Percentiles rank a stretch among this genome's conserved stretches.
Conservation (phyloP, 176 grass and related monocot species). For the Chrysopogon serrulatus region DNA sequence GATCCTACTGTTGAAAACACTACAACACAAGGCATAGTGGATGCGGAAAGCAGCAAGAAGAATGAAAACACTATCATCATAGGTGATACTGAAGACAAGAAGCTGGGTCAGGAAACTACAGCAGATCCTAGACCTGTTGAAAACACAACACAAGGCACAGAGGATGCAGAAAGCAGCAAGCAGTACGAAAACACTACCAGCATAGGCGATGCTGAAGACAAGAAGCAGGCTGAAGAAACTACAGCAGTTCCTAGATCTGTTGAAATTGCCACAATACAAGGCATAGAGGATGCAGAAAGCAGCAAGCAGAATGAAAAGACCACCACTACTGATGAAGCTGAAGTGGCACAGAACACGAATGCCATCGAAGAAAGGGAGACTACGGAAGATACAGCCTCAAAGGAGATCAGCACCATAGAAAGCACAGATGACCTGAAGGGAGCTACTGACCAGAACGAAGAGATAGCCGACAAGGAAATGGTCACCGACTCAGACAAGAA, state of each 20-base stretch:
- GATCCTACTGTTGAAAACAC: not conserved
- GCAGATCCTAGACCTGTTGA: not conserved
- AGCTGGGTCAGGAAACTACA: not conserved
- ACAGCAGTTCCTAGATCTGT: not conserved
- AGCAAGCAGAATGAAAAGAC: not conserved
- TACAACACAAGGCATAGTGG: not conserved
- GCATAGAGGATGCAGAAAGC: not conserved
- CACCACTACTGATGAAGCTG: not conserved
- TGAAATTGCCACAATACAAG: not conserved
- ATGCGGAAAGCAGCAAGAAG: not conserved
- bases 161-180: not conserved
- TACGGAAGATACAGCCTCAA: not conserved
- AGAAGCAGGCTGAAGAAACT: not conserved
- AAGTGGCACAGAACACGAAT: not conserved
- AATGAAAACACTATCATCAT: not conserved
- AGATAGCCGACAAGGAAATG: slow-evolving; percentile 39
- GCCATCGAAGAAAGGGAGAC: not conserved
- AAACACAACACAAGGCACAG: not conserved
- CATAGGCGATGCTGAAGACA: not conserved
- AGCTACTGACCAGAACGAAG: not conserved
- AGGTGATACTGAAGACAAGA: not conserved
- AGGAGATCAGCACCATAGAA: slow-evolving; percentile 18
- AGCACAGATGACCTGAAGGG: not conserved
- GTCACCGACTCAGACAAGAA: slow-evolving; percentile 34
- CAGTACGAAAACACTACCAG: not conserved